Evolutionary conservation across 2,329 filamentous ascomycete species (phyloP), one percentile per base, ranked within the genome.

Genomic region (Tolypocladium cylindrosporum): DNA sequence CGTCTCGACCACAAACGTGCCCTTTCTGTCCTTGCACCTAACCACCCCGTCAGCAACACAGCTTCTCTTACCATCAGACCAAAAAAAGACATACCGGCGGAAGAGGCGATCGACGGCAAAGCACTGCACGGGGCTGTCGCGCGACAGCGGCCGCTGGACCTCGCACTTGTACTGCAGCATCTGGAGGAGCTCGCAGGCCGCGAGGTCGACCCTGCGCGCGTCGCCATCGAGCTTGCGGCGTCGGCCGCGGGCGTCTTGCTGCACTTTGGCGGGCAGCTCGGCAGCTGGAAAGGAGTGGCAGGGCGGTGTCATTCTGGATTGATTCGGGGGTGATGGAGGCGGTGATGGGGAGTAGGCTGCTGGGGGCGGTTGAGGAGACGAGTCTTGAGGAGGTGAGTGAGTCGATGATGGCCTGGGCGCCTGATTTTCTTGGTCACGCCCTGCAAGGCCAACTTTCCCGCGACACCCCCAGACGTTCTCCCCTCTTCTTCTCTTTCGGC

Each of bases 131-230:
- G 74, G 69, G 57, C 79, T 79, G 59, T 80, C 69, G 55, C 65
- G 68, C 41, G 69, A 66, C 53, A 75, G 70, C 16, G 81, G 79
- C 42, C 75, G 67, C 62, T 79, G 73, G 50, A 86, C 78, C 61
- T 76, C 70, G 68, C 84, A 87, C 48, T 80, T 76, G 69, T 84
- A 86, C 72, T 87, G 84, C 68, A 83, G 65, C 75, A 87, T 77
- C 65, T 77, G 74, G 58, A 84, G 68, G 58, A 86, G 74, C 66
- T 82, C 77, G 69, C 84, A 87, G 50, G 74, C 73, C 21, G 74
- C 71, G 53, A 87, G 72, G 57, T 86, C 77, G 61, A 85, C 72
- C 54, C 74, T 61, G 63, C 64, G 62, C 37, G 63, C 66, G 52
- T 70, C 66, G 61, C 59, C 64, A 39, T 69, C 72, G 40, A 75